A percentile compares a stretch with the other conserved stretches of the same genome.
phyloP scores from a whole-genome alignment of 2,329 filamentous ascomycete genomes.

The Phoma sp. region DNA sequence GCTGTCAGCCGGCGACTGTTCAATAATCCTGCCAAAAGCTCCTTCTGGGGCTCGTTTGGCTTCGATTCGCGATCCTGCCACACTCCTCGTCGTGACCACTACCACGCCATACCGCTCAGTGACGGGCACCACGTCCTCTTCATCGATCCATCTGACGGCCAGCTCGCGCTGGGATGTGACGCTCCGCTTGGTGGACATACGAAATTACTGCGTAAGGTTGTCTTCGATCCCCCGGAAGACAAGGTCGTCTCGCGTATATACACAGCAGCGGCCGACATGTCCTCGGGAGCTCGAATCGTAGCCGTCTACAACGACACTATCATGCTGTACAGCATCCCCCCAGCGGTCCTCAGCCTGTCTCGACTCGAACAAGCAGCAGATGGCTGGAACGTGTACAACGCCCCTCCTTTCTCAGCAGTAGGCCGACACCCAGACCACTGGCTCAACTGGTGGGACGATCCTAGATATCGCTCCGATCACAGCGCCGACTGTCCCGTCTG shows the following conservation, averaged over 20 bases:
- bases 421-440: constrained; percentile 34
- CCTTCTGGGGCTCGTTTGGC: constrained; percentile 32
- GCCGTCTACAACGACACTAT: constrained; percentile 62
- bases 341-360: constrained; percentile 53
- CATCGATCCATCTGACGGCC: constrained; percentile 63
- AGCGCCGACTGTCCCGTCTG: constrained; percentile 41
- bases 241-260: constrained; percentile 59
- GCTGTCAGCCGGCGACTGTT: constrained; percentile 34
- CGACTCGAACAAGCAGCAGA: constrained; percentile 33
- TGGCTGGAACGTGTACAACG: constrained; percentile 24
- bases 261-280: constrained; percentile 62
- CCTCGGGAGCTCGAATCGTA: constrained; percentile 64
- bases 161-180: constrained; percentile 67
- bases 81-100: constrained; percentile 59
- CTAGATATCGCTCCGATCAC: background rate
- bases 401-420: constrained; percentile 16
- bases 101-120: constrained; percentile 67
- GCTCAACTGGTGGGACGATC: constrained; percentile 38
- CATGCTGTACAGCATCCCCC: constrained; percentile 67
- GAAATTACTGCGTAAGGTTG: constrained; percentile 65
- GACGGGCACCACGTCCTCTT: constrained; percentile 71
- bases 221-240: constrained; percentile 54
- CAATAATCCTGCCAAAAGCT: constrained; percentile 21
- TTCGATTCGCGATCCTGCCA: constrained; percentile 23
- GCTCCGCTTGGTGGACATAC: constrained; percentile 63